Base-by-base conservation (phyloP, 2,329 filamentous ascomycete genomes). In the Chrysosporium keratinophilum region DNA sequence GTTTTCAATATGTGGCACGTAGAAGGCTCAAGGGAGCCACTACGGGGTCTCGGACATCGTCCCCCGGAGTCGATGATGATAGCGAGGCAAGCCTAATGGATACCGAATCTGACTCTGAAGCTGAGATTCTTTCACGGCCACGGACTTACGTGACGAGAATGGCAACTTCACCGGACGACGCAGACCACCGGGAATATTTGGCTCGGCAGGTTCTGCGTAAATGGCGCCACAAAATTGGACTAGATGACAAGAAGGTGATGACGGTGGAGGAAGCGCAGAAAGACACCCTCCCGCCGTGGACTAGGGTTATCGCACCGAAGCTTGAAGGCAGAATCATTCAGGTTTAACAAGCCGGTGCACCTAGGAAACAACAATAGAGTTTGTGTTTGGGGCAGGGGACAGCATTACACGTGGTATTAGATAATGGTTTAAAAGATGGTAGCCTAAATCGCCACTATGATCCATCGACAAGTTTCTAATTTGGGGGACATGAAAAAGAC, bases 281-380 rank as follows among this genome's bases (percentile, higher is more conserved):
- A 0, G 78, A 82, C 49, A 81, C 85, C 33, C 71, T 71, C 37
- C 76, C 78, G 1, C 78, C 84, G 59, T 95, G 88, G 88, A 91
- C 87, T 7, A 81, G 79, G 57, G 84, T 87, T 1, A 90, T 95
- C 66, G 81, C 84, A 53, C 89, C 89, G 0, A 78, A 78, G 54
- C 57, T 91, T 7, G 88, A 95, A 65, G 88, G 87, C 1, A 78
- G 88, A 46, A 94, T 95, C 52, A 61, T 68, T 20, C 50, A 53
- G 15, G 28, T 58, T 5, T 48, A 56, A 12, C n/a, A 46, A 14
- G 3, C 12, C 12, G 37, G 11, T 14, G 37, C 15, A 10, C 3
- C 15, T 12, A 12, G 23, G 23, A 28, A 28, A 4, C 23, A 28
- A 7, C 3, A 7, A 28, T 28, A 28, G 23, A n/a, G n/a, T n/a